Conservation (phyloP, 2,329 filamentous ascomycete species). For the Penicillium digitatum region DNA sequence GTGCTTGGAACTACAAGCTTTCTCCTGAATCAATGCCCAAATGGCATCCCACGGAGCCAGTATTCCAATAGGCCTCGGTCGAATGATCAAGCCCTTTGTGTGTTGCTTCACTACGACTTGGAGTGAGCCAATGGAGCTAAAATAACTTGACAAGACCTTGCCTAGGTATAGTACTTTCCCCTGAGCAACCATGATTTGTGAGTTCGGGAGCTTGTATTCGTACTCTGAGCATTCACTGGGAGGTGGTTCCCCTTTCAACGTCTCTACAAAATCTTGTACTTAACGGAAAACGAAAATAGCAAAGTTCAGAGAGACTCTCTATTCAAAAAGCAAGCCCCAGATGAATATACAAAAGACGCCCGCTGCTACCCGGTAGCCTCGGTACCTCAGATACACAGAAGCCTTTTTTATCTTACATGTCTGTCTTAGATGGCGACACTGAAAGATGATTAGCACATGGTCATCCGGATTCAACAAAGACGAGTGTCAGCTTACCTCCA, state of each 20-base stretch:
- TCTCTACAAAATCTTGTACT: not conserved
- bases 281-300: not conserved
- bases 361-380: not conserved
- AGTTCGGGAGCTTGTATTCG: not conserved
- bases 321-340: not conserved
- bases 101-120: not conserved
- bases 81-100: not conserved
- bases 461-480: not conserved
- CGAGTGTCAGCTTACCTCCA: slow-evolving; percentile 65
- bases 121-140: no score
- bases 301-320: not conserved
- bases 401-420: not conserved
- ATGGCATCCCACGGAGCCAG: not conserved
- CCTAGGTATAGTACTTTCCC: not conserved
- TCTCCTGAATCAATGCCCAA: not conserved
- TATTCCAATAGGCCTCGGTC: not conserved
- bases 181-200: not conserved
- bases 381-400: not conserved
- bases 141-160: not conserved
- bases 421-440: slow-evolving; percentile 20
- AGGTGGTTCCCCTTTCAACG: not conserved
- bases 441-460: not conserved
- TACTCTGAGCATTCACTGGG: not conserved
- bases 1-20: not conserved
- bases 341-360: slow-evolving; percentile 3